Conservation (phyloP, 2,329 filamentous ascomycete genomes). For the Cordyceps javanica region DNA sequence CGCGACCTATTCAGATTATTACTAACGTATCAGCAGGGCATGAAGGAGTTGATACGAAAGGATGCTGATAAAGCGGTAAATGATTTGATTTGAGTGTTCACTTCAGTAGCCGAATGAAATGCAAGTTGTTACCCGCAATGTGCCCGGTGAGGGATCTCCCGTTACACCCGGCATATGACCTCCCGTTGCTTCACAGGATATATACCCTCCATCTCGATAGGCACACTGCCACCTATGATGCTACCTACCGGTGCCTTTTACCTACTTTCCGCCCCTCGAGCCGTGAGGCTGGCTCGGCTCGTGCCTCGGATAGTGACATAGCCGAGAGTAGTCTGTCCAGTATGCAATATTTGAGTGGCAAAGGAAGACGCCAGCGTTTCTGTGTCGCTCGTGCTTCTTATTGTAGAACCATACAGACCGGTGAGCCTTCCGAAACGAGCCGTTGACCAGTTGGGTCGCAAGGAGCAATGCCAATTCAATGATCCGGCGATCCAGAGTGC, state of each 20-base stretch:
- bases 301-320: background rate
- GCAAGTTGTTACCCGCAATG: background rate
- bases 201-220: background rate
- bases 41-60: constrained; percentile 88
- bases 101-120: background rate
- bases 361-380: background rate
- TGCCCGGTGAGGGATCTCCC: background rate
- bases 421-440: background rate
- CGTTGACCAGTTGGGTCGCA: background rate
- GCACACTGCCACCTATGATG: background rate
- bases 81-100: constrained; percentile 60
- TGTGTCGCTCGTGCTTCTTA: background rate
- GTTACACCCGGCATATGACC: background rate
- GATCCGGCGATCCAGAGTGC: background rate
- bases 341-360: background rate
- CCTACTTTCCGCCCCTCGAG: background rate
- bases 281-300: background rate
- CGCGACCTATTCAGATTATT: background rate
- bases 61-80: constrained; percentile 90
- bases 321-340: background rate
- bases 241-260: background rate
- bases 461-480: background rate
- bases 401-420: background rate
- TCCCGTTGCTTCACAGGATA: background rate
- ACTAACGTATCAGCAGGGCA: constrained; percentile 54